Evolutionary conservation across 2,329 filamentous ascomycete genomes (phyloP).

Genomic region (Endoconidiophora polonica): DNA sequence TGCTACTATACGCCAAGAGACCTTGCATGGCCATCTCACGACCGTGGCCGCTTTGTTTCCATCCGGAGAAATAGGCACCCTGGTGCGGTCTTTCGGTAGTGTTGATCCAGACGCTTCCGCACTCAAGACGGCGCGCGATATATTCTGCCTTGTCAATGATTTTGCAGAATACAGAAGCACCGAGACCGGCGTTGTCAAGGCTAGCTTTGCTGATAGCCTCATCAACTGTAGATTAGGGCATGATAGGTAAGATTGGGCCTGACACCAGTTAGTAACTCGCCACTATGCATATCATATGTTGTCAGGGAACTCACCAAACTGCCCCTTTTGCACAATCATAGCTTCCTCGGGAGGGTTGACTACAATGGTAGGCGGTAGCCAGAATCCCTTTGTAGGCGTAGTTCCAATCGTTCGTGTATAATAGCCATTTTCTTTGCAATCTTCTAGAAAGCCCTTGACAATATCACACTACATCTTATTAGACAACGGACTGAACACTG

Average conservation of each 20-base stretch:
- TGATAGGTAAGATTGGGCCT: conserved; percentile 45
- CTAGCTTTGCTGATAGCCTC: conserved; percentile 42
- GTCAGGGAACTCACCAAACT: conserved; percentile 20
- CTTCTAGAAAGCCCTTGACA: conserved; percentile 26
- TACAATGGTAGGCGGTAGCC: conserved; percentile 41
- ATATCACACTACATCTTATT: conserved; percentile 50
- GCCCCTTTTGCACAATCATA: conserved; percentile 38
- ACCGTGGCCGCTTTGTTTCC: conserved; percentile 21
- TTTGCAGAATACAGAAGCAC: conserved; percentile 39
- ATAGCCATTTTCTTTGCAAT: conserved; percentile 39
- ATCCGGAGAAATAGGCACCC: conserved; percentile 19
- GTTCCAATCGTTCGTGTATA: conserved; percentile 31
- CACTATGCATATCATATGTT: neutral
- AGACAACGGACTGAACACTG: conserved; percentile 40
- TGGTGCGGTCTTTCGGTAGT: conserved; percentile 18
- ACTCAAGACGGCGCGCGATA: conserved; percentile 37
- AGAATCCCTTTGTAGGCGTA: conserved; percentile 31
- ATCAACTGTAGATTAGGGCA: conserved; percentile 43
- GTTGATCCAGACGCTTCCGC: conserved; percentile 46
- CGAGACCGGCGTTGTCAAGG: conserved; percentile 33
- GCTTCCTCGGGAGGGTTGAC: conserved; percentile 41
- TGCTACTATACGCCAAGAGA: conserved; percentile 20
- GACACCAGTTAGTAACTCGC: neutral
- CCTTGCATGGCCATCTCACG: conserved; percentile 23
- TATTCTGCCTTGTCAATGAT: conserved; percentile 33